These are phyloP conservation scores for Cynanchum wilfordii DNA, from an alignment of 257 asterid species.

Conservation along the genomic window DNA sequence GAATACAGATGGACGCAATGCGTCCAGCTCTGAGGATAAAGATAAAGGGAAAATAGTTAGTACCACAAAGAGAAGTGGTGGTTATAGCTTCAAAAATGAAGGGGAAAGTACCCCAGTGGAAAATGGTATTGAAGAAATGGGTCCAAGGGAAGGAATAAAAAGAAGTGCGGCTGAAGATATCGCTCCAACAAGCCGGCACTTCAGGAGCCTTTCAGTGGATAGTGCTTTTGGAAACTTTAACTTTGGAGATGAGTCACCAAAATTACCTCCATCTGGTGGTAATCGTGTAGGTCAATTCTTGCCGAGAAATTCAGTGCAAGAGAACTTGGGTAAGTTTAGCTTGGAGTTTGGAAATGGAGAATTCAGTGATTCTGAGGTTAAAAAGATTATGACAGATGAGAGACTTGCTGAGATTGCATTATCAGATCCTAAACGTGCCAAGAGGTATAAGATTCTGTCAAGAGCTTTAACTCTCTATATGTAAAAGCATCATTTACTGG, in stretches of 20 bases:
- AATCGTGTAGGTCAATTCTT: constrained; percentile 44
- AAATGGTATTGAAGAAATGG: constrained; percentile 15
- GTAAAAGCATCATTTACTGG: neutral
- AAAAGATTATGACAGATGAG: constrained; percentile 78
- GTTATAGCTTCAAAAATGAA: constrained; percentile 27
- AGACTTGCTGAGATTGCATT: constrained; percentile 74
- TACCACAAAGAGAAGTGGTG: constrained; percentile 20
- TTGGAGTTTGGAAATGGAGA: constrained; percentile 68
- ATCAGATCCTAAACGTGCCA: constrained; percentile 83
- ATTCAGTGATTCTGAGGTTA: constrained; percentile 69
- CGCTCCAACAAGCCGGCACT: constrained; percentile 51
- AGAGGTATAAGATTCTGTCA: constrained; percentile 42
- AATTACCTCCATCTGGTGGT: constrained; percentile 29
- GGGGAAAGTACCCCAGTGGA: constrained; percentile 28
- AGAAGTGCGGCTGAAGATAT: constrained; percentile 56
- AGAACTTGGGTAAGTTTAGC: constrained; percentile 33
- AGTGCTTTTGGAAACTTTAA: constrained; percentile 58
- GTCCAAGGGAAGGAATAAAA: constrained; percentile 42
- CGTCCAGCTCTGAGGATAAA: constrained; percentile 24
- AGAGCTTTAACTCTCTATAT: neutral
- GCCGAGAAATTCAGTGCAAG: constrained; percentile 53
- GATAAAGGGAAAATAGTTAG: constrained; percentile 30
- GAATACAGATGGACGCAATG: constrained; percentile 22
- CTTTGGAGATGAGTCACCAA: constrained; percentile 48
- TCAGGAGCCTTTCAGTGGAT: constrained; percentile 86